These are phyloP conservation scores for Helenozyma baotianmanensis DNA, from an alignment of 805 yeast genomes.

Conservation along the genomic window DNA sequence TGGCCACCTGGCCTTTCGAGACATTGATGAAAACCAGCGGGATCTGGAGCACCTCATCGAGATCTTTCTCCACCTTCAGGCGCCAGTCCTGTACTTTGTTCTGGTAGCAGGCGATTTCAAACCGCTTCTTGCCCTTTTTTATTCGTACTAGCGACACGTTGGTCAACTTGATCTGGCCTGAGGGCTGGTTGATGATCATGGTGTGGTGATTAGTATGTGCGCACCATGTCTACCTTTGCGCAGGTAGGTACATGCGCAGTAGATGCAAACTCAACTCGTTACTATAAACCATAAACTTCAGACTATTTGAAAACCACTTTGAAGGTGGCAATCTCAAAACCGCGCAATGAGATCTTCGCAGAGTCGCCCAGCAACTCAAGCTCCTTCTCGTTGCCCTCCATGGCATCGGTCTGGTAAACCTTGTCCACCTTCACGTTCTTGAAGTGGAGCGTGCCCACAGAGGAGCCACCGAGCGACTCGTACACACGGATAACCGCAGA, in stretches of 20 bases:
- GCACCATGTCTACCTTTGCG: too few species aligned
- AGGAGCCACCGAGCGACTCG: conserved; percentile 82
- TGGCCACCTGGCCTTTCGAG: conserved; percentile 90
- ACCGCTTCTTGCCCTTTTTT: conserved; percentile 86
- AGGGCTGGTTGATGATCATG: conserved; percentile 73
- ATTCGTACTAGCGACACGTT: conserved; percentile 90
- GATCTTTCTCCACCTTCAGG: conserved; percentile 79
- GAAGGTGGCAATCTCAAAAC: conserved; percentile 74
- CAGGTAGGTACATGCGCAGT: too few species aligned
- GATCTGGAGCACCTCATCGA: conserved; percentile 93
- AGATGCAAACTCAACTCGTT: too few species aligned
- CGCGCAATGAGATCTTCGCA: conserved; percentile 47
- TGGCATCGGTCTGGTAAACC: conserved; percentile 53
- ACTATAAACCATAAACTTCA: too few species aligned
- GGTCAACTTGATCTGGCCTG: conserved; percentile 82
- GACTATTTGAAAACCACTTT: conserved; percentile 38
- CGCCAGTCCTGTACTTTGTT: conserved; percentile 97
- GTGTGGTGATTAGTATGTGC: not conserved
- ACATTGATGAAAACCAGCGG: conserved; percentile 93
- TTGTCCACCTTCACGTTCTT: conserved; percentile 37
- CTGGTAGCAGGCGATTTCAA: conserved; percentile 94
- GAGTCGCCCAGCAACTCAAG: conserved; percentile 32
- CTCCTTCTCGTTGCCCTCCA: conserved; percentile 50
- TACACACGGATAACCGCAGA: conserved; percentile 68
- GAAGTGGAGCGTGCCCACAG: conserved; percentile 48